Base-by-base conservation (phyloP, 2,329 filamentous ascomycete genomes). In the Dendryphion nanum region DNA sequence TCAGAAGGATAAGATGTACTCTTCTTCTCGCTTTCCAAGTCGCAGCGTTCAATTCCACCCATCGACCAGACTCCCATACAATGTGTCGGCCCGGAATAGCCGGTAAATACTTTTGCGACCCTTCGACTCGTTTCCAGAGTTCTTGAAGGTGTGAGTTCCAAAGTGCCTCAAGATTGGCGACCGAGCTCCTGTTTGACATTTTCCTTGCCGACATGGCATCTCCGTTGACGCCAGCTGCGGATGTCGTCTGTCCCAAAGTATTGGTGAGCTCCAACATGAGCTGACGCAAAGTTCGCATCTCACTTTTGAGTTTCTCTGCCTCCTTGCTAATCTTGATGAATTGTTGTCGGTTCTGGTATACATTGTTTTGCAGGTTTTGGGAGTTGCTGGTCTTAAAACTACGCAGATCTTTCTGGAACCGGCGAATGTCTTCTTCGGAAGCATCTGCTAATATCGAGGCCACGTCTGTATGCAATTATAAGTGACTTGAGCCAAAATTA, bases 241-340 rank as follows among this genome's bases (percentile, higher is more conserved):
- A 69, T 6, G 71, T 67, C 3, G 71, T 71, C 53, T 75, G 72
- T 13, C 67, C 67, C 31, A 76, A 47, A 1, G 71, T 70, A 2
- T 57, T 60, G 4, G 72, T 97, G 40, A 98, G 77, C 50, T 98
- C 93, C 2, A 89, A 83, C 85, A 98, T 96, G 36, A 97, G 76
- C 48, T 88, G 88, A 30, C 87, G 82, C 20, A 98, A 78, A 5
- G 87, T 87, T 36, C 88, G 81, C 93, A 98, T 97, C 66, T 98
- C 93, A 38, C 82, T 81, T 69, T 97, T 97, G 41, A 98, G 80
- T 71, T 95, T 96, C 68, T 98, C 93, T 2, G 94, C 93, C 70
- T 98, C 93, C 68, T 97, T 96, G 63, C 90, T 96, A 66, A 98
- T 97, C 68, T 95, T 95, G 74, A 98, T 97, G 61, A 98, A 98